Percentiles rank a stretch among this genome's conserved stretches.
Conservation (phyloP, 2,329 filamentous ascomycete species). For the Biscogniauxia mediterranea region DNA sequence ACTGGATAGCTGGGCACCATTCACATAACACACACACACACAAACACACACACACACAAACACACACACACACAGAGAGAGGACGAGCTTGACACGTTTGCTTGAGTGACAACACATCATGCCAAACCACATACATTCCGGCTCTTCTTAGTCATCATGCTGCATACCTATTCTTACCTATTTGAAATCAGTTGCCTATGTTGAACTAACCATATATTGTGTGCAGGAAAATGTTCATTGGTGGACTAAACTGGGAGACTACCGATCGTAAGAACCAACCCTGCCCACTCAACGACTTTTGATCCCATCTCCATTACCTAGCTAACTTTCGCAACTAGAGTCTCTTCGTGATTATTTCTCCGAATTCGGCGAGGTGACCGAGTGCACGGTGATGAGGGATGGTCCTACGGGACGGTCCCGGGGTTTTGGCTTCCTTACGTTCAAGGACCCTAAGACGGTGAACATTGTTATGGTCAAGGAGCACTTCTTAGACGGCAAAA, state of each 20-base stretch:
- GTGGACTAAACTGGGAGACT: conserved; percentile 97
- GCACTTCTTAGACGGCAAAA: conserved; percentile 96
- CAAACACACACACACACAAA: conserved; percentile 6
- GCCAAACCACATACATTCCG: conserved; percentile 14
- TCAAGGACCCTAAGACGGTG: conserved; percentile 95
- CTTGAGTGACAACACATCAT: conserved; percentile 17
- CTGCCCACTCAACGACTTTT: background rate
- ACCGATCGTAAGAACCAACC: conserved; percentile 76
- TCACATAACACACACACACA: conserved; percentile 4
- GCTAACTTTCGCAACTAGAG: conserved; percentile 56
- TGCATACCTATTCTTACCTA: conserved; percentile 4
- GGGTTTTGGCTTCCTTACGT: conserved; percentile 96
- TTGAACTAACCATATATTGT: conserved; percentile 27
- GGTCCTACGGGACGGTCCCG: conserved; percentile 89
- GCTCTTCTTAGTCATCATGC: conserved; percentile 8
- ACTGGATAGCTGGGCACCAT: conserved; percentile 11
- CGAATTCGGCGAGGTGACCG: conserved; percentile 93
- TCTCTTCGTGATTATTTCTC: conserved; percentile 96
- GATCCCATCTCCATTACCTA: background rate
- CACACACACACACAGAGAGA: conserved; percentile 1
- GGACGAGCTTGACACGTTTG: conserved; percentile 19
- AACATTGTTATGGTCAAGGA: conserved; percentile 99
- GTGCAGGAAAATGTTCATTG: conserved; percentile 98
- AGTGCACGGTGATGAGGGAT: conserved; percentile 99
- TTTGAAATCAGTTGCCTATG: conserved; percentile 10